A percentile compares a stretch with the other conserved stretches of the same genome.
Conservation (phyloP, 208 protist species). For the Phytomonas francai region DNA sequence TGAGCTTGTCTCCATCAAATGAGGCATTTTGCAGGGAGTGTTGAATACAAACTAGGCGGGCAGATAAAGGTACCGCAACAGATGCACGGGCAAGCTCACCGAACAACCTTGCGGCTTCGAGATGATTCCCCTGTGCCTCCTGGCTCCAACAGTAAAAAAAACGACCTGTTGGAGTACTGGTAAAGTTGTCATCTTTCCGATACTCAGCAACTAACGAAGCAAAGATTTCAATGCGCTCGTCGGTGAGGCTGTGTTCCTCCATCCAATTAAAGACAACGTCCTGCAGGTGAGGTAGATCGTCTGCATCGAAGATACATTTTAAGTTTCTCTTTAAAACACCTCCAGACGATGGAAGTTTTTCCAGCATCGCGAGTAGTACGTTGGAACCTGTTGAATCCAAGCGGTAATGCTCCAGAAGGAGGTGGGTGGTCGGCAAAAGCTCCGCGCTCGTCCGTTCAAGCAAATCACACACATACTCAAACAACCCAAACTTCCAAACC, state of each 20-base stretch:
- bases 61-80: slow-evolving; percentile 26
- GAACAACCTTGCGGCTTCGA: slow-evolving; percentile 47
- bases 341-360: slow-evolving; percentile 10
- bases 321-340: neutral
- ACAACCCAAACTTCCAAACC: slow-evolving; percentile 26
- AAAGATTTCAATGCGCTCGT: slow-evolving; percentile 44
- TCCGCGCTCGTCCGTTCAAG: slow-evolving; percentile 38
- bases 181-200: slow-evolving; percentile 26
- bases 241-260: slow-evolving; percentile 47
- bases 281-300: slow-evolving; percentile 14
- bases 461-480: slow-evolving; percentile 28
- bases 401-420: slow-evolving; percentile 43
- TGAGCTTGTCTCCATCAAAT: slow-evolving; percentile 30
- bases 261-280: slow-evolving; percentile 57
- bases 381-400: slow-evolving; percentile 19
- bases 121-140: slow-evolving; percentile 16
- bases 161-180: slow-evolving; percentile 36
- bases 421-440: slow-evolving; percentile 23
- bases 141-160: slow-evolving; percentile 56
- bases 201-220: slow-evolving; percentile 44
- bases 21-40: slow-evolving; percentile 31
- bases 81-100: slow-evolving; percentile 43
- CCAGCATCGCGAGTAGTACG: slow-evolving; percentile 23
- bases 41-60: slow-evolving; percentile 37
- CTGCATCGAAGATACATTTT: slow-evolving; percentile 17